These are phyloP conservation scores for Lupinus albus DNA, from an alignment of 306 rosid species.

Conservation along the genomic window DNA sequence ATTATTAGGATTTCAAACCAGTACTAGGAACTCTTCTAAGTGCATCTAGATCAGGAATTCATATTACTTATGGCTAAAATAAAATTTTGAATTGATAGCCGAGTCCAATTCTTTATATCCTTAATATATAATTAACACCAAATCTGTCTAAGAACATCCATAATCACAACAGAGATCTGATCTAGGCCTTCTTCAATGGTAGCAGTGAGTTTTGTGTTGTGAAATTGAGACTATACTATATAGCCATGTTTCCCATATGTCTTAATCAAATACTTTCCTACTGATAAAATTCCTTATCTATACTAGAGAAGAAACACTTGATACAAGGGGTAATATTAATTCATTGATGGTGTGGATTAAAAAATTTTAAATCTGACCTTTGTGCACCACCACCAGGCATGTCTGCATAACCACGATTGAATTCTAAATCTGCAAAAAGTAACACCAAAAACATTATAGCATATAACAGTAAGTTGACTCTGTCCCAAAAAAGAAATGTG, in stretches of 20 bases:
- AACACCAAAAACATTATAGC: slow-evolving; percentile 26
- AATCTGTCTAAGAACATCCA: background rate
- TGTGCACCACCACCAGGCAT: slow-evolving; percentile 45
- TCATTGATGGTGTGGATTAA: slow-evolving; percentile 6
- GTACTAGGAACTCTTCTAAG: background rate
- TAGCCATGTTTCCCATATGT: slow-evolving; percentile 3
- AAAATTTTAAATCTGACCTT: slow-evolving; percentile 43
- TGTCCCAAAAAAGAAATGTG: background rate
- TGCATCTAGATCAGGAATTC: background rate
- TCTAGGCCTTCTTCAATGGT: background rate
- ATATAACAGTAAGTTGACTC: background rate
- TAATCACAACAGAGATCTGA: background rate
- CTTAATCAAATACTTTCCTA: background rate
- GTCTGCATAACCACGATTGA: slow-evolving; percentile 48
- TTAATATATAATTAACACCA: background rate
- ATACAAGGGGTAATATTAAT: slow-evolving; percentile 8
- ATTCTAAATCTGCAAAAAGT: slow-evolving; percentile 46
- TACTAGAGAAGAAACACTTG: background rate
- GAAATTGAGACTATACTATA: background rate
- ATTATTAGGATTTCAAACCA: background rate
- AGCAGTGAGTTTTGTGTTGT: background rate
- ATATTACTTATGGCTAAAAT: background rate
- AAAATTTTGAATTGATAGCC: background rate
- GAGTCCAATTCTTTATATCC: background rate
- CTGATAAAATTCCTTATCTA: slow-evolving; percentile 15